phyloP scores from a whole-genome alignment of 2,329 filamentous ascomycete genomes.

The Aspergillus sp. region DNA sequence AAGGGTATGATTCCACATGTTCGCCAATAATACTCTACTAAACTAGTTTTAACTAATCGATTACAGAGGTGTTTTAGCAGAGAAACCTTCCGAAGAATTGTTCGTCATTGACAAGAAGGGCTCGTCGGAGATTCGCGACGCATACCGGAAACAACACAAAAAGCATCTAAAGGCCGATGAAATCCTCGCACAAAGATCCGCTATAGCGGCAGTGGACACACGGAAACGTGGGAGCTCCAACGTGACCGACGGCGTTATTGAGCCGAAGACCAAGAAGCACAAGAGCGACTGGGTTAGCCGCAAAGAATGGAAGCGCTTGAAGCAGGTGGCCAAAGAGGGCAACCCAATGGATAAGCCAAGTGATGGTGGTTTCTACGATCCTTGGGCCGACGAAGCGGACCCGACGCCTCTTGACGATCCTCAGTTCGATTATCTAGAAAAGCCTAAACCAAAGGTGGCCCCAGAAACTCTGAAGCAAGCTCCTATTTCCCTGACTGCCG shows the following conservation, averaged over 20 bases:
- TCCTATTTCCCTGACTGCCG: slow-evolving; percentile 79
- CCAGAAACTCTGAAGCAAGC: slow-evolving; percentile 74
- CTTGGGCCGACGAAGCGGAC: slow-evolving; percentile 65
- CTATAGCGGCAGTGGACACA: slow-evolving; percentile 72
- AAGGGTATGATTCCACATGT: slow-evolving; percentile 61
- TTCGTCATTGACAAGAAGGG: slow-evolving; percentile 80
- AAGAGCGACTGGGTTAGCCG: slow-evolving; percentile 78
- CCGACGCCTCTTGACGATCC: slow-evolving; percentile 48
- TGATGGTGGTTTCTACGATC: slow-evolving; percentile 65
- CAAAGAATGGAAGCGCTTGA: slow-evolving; percentile 78
- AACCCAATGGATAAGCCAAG: slow-evolving; percentile 53
- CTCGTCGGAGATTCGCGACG: slow-evolving; percentile 64
- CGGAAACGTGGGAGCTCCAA: slow-evolving; percentile 73
- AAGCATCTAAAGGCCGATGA: slow-evolving; percentile 88
- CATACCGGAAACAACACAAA: slow-evolving; percentile 67
- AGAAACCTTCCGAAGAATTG: slow-evolving; percentile 78
- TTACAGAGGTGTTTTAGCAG: slow-evolving; percentile 75
- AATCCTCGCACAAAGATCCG: slow-evolving; percentile 82
- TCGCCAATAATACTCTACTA: neutral
- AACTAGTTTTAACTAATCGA: slow-evolving; percentile 14
- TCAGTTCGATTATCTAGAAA: slow-evolving; percentile 65
- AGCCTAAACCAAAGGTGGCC: slow-evolving; percentile 64
- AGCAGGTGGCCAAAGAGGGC: slow-evolving; percentile 71
- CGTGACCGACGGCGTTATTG: slow-evolving; percentile 70
- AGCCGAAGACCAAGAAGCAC: slow-evolving; percentile 67